Conservation (phyloP, 139 green algal genomes). For the Nannochloris sp. region DNA sequence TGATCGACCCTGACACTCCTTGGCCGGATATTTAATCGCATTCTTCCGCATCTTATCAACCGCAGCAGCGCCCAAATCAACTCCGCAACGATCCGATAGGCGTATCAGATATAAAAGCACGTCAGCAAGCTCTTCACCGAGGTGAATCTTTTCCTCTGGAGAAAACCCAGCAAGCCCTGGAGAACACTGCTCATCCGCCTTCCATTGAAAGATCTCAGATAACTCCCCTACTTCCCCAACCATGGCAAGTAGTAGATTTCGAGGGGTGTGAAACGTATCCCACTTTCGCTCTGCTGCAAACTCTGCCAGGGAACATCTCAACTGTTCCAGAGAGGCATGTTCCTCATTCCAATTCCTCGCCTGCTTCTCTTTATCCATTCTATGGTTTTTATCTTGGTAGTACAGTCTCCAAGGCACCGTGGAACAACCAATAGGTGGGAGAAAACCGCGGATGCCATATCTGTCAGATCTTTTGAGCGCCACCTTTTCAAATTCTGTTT, state of each 20-base stretch:
- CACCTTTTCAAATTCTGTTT: no score
- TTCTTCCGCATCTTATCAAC: constrained; percentile 48
- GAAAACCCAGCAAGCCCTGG: constrained; percentile 40
- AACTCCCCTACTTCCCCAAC: constrained; percentile 51
- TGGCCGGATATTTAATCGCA: constrained; percentile 47
- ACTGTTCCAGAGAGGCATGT: constrained; percentile 31
- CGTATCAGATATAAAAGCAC: constrained; percentile 68
- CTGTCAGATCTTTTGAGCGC: no score
- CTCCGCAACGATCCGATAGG: constrained; percentile 53
- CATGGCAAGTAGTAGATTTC: constrained; percentile 67
- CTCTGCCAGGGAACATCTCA: constrained; percentile 17
- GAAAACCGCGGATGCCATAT: no score
- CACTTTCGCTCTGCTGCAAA: constrained; percentile 57
- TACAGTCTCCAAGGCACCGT: no score
- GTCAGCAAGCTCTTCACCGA: constrained; percentile 66
- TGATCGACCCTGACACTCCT: constrained; percentile 32
- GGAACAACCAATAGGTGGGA: no score
- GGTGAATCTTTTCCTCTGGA: constrained; percentile 33
- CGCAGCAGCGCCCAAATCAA: constrained; percentile 51
- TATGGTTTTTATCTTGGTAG: no score
- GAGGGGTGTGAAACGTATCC: constrained; percentile 67
- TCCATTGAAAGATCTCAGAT: constrained; percentile 60
- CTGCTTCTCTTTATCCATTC: neutral
- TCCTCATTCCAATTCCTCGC: neutral
- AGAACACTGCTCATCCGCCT: constrained; percentile 35